Percentiles rank a stretch among this genome's conserved stretches.
phyloP scores from a whole-genome alignment of 2,329 filamentous ascomycete species.

The Diaporthe destruens region DNA sequence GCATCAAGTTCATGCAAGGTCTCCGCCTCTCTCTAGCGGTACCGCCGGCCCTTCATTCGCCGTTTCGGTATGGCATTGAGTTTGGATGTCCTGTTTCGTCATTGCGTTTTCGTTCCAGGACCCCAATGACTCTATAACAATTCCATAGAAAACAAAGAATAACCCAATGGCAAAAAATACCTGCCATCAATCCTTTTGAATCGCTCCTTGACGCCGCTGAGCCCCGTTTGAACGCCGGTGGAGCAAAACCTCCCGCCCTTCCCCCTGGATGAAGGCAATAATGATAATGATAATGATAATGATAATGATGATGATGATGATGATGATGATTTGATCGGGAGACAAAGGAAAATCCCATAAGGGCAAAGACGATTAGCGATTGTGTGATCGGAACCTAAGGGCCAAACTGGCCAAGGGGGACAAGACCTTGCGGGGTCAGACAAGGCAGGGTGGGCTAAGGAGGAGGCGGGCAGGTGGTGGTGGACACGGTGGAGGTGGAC shows the following conservation, averaged over 20 bases:
- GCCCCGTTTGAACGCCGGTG: slow-evolving; percentile 22
- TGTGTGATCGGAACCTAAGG: slow-evolving; percentile 3
- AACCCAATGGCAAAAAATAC: slow-evolving; percentile 22
- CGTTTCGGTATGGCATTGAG: not conserved
- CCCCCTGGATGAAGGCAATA: not conserved
- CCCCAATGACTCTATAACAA: slow-evolving; percentile 25
- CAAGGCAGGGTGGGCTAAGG: slow-evolving; percentile 9
- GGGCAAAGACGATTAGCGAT: slow-evolving; percentile 17
- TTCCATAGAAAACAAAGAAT: slow-evolving; percentile 17
- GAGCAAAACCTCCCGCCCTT: slow-evolving; percentile 6
- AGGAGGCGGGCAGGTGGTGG: not conserved
- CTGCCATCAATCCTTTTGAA: slow-evolving; percentile 26
- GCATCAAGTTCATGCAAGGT: slow-evolving; percentile 16
- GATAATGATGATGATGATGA: not conserved
- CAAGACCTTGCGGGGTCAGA: slow-evolving; percentile 4
- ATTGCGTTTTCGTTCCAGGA: slow-evolving; percentile 21
- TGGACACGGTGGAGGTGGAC: not conserved
- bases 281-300: not conserved
- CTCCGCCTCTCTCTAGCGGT: not conserved
- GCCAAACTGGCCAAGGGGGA: slow-evolving; percentile 28
- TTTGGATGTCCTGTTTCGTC: slow-evolving; percentile 15
- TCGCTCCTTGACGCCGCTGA: slow-evolving; percentile 25
- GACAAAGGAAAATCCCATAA: slow-evolving; percentile 27
- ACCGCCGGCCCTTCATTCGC: not conserved
- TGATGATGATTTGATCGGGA: slow-evolving; percentile 12